Evolutionary conservation across 306 rosid species (phyloP).

Genomic region (Quercus gilva): DNA sequence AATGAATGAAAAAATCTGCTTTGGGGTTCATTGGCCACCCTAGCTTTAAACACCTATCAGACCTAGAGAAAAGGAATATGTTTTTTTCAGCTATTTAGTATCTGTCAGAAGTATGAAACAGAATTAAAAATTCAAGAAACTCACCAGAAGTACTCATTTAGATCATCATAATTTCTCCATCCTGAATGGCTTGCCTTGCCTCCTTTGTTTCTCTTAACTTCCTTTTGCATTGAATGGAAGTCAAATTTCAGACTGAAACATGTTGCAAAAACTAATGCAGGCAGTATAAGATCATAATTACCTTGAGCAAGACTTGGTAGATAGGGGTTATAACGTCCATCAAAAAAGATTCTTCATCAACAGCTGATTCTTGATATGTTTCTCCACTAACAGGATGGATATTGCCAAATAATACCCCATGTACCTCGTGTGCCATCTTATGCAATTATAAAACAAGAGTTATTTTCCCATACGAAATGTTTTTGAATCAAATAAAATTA

Average conservation of each 20-base stretch:
- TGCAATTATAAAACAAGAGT: conserved; percentile 23
- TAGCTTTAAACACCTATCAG: conserved; percentile 67
- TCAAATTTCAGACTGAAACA: conserved; percentile 33
- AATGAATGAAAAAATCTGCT: conserved; percentile 79
- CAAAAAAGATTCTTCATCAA: conserved; percentile 68
- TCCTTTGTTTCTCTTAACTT: conserved; percentile 79
- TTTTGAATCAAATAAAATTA: neutral
- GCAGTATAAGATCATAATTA: conserved; percentile 26
- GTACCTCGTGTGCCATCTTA: conserved; percentile 76
- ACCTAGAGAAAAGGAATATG: conserved; percentile 49
- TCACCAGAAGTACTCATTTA: conserved; percentile 96
- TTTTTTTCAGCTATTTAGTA: conserved; percentile 13
- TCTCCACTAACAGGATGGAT: conserved; percentile 51
- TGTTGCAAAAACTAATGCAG: conserved; percentile 21
- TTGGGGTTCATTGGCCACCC: conserved; percentile 76
- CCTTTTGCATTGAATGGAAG: conserved; percentile 55
- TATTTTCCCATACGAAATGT: neutral
- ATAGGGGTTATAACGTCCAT: conserved; percentile 68
- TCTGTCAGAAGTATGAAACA: neutral
- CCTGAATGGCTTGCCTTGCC: conserved; percentile 92
- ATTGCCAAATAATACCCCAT: conserved; percentile 53
- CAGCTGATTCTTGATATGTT: conserved; percentile 36
- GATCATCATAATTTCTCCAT: conserved; percentile 99
- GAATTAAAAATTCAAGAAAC: conserved; percentile 18
- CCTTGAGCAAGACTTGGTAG: conserved; percentile 64